Percentiles rank a stretch among this genome's conserved stretches.
Conservation (phyloP, 768 basidiomycete species). For the Mycena filopes region DNA sequence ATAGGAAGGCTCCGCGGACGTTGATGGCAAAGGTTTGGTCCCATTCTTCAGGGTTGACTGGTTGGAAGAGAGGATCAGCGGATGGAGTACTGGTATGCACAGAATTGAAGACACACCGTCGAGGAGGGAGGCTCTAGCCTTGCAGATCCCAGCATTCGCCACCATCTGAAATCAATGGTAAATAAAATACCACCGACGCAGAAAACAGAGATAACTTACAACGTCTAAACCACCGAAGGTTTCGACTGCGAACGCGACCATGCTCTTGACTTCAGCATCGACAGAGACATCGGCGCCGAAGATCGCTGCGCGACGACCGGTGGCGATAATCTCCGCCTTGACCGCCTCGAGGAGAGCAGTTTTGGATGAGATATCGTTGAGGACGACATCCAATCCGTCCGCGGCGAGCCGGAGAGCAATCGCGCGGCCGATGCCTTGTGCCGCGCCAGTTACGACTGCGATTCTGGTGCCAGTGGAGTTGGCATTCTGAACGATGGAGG, state of each 20-base stretch:
- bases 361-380: constrained; percentile 40
- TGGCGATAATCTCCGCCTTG: constrained; percentile 33
- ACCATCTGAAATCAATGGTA: constrained; percentile 11
- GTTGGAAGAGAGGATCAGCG: too few relatives aligned
- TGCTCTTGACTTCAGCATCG: constrained; percentile 36
- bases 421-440: constrained; percentile 43
- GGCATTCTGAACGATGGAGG: too few relatives aligned
- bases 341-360: constrained; percentile 29
- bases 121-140: constrained; percentile 9
- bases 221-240: constrained; percentile 36
- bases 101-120: constrained; percentile 3
- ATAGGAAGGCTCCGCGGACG: constrained; percentile 17
- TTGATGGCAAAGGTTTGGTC: constrained; percentile 22
- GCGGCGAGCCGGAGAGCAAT: constrained; percentile 41
- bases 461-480: too few relatives aligned
- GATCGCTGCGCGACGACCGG: constrained; percentile 28
- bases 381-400: constrained; percentile 41
- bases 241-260: constrained; percentile 30
- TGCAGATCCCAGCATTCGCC: constrained; percentile 23
- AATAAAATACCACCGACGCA: too few relatives aligned
- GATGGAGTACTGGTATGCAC: not conserved
- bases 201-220: constrained; percentile 9
- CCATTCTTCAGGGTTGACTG: constrained; percentile 15
- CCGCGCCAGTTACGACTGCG: constrained; percentile 42
- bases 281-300: constrained; percentile 36